These are phyloP conservation scores for Periconia sp. DNA, from an alignment of 2,329 filamentous ascomycete species.

Conservation along the genomic window DNA sequence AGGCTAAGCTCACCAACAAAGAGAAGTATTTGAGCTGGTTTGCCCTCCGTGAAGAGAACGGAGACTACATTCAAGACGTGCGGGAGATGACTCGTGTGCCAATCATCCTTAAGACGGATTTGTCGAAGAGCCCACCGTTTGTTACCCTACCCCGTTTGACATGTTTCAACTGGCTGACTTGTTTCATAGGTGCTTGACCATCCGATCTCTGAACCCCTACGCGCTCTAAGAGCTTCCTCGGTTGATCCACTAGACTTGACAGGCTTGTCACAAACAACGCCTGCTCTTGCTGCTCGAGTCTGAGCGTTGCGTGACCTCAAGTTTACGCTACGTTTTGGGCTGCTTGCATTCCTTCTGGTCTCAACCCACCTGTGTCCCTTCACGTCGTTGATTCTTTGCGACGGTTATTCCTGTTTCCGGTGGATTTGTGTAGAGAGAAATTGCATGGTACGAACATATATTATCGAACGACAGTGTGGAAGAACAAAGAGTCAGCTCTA, in stretches of 20 bases:
- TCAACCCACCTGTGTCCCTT: too few species aligned
- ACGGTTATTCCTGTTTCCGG: slow-evolving; percentile 19
- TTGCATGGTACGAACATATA: slow-evolving; percentile 40
- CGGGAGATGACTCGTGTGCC: slow-evolving; percentile 97
- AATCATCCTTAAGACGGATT: slow-evolving; percentile 97
- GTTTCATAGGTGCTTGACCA: slow-evolving; percentile 73
- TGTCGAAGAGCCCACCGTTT: slow-evolving; percentile 99
- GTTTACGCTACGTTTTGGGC: too few species aligned
- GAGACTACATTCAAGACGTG: slow-evolving; percentile 97
- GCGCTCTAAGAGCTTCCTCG: slow-evolving; percentile 54
- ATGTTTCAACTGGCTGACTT: slow-evolving; percentile 21
- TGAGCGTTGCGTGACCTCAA: too few species aligned
- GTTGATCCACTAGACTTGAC: too few species aligned
- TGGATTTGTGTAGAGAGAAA: slow-evolving; percentile 37
- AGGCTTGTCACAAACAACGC: too few species aligned
- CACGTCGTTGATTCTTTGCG: slow-evolving; percentile 23
- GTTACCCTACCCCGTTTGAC: slow-evolving; percentile 51
- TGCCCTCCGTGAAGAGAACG: slow-evolving; percentile 86
- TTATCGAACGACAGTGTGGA: slow-evolving; percentile 22
- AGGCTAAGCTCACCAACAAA: slow-evolving; percentile 85
- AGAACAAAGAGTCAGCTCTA: slow-evolving; percentile 31
- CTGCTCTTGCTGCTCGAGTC: slow-evolving; percentile 75
- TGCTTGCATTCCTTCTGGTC: too few species aligned
- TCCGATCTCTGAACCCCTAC: slow-evolving; percentile 81
- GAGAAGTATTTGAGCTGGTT: slow-evolving; percentile 95